Percentiles rank a stretch among this genome's conserved stretches.
These are phyloP conservation scores for Garcileccinum viscosum DNA, from an alignment of 1,284 basidiomycete species.

Conservation along the genomic window DNA sequence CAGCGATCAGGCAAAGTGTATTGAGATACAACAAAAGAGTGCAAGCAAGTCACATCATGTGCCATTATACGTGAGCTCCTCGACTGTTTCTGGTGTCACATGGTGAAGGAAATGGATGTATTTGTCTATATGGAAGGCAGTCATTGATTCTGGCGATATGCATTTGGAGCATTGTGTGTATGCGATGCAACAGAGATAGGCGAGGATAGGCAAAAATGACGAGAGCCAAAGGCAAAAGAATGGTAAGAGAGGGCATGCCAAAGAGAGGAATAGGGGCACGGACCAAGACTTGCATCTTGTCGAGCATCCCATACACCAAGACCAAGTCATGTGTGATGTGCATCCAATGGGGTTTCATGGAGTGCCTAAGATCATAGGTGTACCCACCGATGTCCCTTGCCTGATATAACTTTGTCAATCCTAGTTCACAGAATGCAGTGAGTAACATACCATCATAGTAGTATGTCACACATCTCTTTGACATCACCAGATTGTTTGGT, in stretches of 20 bases:
- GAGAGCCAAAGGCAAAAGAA: neutral
- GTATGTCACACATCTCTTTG: constrained; percentile 64
- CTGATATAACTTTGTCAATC: neutral
- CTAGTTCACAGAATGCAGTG: neutral
- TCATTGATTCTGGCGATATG: constrained; percentile 85
- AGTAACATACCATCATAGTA: constrained; percentile 61
- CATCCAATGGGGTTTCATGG: constrained; percentile 96
- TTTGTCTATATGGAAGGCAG: constrained; percentile 96
- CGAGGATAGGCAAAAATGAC: neutral
- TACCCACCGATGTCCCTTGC: constrained; percentile 81
- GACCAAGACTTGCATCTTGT: constrained; percentile 75
- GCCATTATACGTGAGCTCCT: constrained; percentile 84
- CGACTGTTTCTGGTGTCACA: constrained; percentile 88
- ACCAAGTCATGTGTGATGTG: constrained; percentile 93
- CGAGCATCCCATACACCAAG: constrained; percentile 87
- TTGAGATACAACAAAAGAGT: neutral
- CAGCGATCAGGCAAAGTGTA: constrained; percentile 12
- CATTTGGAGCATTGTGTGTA: constrained; percentile 74
- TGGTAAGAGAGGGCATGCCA: neutral
- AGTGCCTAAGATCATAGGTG: constrained; percentile 88
- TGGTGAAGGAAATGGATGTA: constrained; percentile 90
- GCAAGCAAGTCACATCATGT: constrained; percentile 72
- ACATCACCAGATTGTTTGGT: constrained; percentile 48
- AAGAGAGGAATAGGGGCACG: neutral
- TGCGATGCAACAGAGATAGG: neutral